Base-by-base conservation (phyloP, 2,329 filamentous ascomycete genomes). In the Lecanicillium sp. region DNA sequence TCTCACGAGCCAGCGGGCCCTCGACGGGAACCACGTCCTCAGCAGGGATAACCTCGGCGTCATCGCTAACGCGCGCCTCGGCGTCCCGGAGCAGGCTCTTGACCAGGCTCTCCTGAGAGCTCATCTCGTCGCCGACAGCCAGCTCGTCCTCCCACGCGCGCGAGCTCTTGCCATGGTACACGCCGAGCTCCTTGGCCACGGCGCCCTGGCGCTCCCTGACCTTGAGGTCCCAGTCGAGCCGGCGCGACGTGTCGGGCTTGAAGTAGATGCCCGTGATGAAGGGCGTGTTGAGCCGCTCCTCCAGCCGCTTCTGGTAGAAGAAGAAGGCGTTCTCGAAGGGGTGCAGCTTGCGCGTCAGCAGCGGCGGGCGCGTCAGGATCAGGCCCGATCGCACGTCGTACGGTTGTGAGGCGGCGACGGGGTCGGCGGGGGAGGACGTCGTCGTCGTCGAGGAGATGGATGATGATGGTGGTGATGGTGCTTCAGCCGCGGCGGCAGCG, bases 221-320 rank as follows among this genome's bases (percentile, higher is more conserved):
- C 65, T 94, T 94, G 57, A 87, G 74, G 60, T 89, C 86, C 87
- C 88, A 97, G 66, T 96, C 89, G 36, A 87, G 70, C 49, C 89
- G 85, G 8, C 79, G 73, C 2, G 88, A 82, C 10, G 89, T 94
- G 56, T 87, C 86, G 50, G 81, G 81, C 70, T 94, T 94, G 76
- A 89, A 94, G 74, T 94, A 98, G 66, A 97, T 92, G 59, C 85
- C 85, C 49, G 85, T 79, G 41, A 84, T 84, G 62, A 97, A 98
- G 2, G 89, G 86, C 4, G 92, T 74, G 15, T 82, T 80, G 37
- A 95, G 74, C 31, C 92, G 85, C 71, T 98, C 92, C 62, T 97
- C 95, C 44, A 98, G 74, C 12, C 92, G 87, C 53, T 90, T 90
- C 68, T 98, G 92, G 68, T 98, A 98, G 60, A 98, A 88, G 71